Evolutionary conservation across 208 protist species (phyloP).

Genomic region (Porcisia hertigi): DNA sequence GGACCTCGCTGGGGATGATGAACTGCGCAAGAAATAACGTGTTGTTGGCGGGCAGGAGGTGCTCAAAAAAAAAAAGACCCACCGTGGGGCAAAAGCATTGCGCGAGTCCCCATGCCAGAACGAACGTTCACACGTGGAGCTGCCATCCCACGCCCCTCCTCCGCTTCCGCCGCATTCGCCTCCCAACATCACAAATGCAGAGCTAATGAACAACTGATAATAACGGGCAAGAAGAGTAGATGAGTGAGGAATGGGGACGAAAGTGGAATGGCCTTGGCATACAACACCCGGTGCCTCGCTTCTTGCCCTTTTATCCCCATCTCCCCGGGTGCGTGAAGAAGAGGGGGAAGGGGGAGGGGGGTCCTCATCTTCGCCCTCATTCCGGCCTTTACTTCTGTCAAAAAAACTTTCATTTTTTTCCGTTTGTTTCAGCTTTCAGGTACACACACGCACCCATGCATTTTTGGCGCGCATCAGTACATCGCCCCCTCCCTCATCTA

Average conservation of each 20-base stretch:
- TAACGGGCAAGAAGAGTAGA: neutral
- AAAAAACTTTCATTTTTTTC: neutral
- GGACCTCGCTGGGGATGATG: conserved; percentile 45
- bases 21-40: conserved; percentile 27
- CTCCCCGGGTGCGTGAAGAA: neutral
- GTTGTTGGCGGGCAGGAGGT: neutral
- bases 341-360: neutral
- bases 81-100: too few relatives aligned
- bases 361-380: neutral
- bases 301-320: neutral
- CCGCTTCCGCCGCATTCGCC: too few relatives aligned
- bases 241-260: neutral
- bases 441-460: neutral
- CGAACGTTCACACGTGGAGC: too few relatives aligned
- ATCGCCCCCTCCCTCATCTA: neutral
- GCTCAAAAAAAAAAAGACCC: too few relatives aligned
- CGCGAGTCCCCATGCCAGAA: too few relatives aligned
- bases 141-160: too few relatives aligned
- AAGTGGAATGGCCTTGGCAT: neutral
- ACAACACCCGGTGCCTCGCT: neutral
- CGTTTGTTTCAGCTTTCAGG: too few relatives aligned
- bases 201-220: neutral
- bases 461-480: neutral
- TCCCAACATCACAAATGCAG: conserved; percentile 7
- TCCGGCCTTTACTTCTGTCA: neutral